A percentile compares a stretch with the other conserved stretches of the same genome.
Conservation (phyloP, 148 eudicot genomes). For the Cornus suecica region DNA sequence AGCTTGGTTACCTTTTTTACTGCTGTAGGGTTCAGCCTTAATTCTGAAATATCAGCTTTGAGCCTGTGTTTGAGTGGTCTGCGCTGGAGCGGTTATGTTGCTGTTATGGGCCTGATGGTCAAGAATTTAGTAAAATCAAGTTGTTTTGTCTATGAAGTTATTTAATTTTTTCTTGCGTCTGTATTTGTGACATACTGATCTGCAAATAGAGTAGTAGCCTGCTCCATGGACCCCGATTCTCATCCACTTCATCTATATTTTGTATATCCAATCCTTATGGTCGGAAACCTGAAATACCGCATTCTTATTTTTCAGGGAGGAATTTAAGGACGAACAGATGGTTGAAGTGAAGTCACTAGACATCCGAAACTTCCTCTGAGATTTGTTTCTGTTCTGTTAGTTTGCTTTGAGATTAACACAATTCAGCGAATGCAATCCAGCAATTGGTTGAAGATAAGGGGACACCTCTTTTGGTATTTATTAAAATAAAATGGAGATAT, state of each 20-base stretch:
- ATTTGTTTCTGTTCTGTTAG: conserved; percentile 13
- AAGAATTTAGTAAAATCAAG: no score
- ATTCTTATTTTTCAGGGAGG: conserved; percentile 59
- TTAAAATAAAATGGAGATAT: not conserved
- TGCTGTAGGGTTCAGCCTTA: not conserved
- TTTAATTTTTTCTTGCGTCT: not conserved
- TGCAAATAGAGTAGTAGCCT: not conserved
- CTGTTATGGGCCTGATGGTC: not conserved
- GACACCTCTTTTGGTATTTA: not conserved
- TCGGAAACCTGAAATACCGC: not conserved
- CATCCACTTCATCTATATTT: not conserved
- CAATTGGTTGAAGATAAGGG: not conserved
- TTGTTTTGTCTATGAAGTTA: not conserved
- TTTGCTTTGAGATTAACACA: not conserved
- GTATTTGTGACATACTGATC: not conserved
- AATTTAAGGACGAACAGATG: conserved; percentile 87
- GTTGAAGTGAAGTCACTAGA: conserved; percentile 83
- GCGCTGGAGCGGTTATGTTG: not conserved
- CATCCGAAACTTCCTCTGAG: conserved; percentile 75
- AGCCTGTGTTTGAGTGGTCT: not conserved
- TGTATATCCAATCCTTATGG: no score
- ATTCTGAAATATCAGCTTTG: not conserved
- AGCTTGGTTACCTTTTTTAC: no score
- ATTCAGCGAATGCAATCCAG: not conserved
- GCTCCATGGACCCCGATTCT: not conserved